These are phyloP conservation scores for Annona squamosa DNA, from an alignment of 164 flowering plant species.

Conservation along the genomic window DNA sequence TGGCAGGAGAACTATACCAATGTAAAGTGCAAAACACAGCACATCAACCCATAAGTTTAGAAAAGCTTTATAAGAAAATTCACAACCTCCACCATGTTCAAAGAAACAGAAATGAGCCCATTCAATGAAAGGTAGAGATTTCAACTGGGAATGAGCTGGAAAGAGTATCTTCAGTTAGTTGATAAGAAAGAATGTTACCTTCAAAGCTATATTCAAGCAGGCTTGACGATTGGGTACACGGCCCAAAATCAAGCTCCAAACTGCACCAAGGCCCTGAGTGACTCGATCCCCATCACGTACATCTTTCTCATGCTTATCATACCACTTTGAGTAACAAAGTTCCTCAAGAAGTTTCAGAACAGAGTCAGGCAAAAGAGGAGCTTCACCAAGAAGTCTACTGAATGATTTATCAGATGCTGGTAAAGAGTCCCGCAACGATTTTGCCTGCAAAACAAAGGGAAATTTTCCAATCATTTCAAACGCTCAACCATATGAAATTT, in stretches of 20 bases:
- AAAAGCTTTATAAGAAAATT: not conserved
- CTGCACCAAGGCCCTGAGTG: conserved; percentile 96
- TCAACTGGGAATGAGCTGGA: not conserved
- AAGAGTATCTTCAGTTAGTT: not conserved
- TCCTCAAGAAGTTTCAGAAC: conserved; percentile 64
- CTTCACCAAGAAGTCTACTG: conserved; percentile 91
- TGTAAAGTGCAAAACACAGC: too few species aligned
- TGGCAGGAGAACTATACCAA: too few species aligned
- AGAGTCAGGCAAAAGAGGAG: conserved; percentile 74
- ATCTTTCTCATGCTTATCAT: conserved; percentile 39
- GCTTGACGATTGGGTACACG: conserved; percentile 71
- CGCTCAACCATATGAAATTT: not conserved
- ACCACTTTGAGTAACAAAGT: conserved; percentile 55
- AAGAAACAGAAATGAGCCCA: not conserved
- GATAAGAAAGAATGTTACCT: conserved; percentile 35
- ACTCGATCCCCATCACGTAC: conserved; percentile 82
- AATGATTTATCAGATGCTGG: conserved; percentile 94
- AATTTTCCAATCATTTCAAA: not conserved
- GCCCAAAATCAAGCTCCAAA: conserved; percentile 89
- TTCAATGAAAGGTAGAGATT: not conserved
- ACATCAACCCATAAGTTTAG: not conserved
- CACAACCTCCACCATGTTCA: not conserved
- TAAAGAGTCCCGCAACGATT: conserved; percentile 61
- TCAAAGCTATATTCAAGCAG: conserved; percentile 78
- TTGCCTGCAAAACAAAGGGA: conserved; percentile 44